Evolutionary conservation across 2,329 filamentous ascomycete genomes (phyloP).

Genomic region (Aureobasidium mangrovei): DNA sequence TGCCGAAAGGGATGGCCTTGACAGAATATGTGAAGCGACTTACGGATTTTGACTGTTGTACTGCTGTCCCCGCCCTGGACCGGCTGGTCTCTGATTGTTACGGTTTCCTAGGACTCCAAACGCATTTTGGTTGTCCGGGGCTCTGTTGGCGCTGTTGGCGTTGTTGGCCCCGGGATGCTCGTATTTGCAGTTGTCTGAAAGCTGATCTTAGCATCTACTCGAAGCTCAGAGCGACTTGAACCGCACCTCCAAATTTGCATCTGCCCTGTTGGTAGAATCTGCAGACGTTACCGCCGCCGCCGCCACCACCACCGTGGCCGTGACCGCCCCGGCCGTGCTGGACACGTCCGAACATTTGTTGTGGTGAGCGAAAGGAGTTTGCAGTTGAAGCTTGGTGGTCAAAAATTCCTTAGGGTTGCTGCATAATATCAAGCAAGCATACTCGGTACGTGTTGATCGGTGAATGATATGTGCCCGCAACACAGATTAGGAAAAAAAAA

Average conservation of each 20-base stretch:
- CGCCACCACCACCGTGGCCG: not conserved
- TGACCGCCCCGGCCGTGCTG: conserved; percentile 4
- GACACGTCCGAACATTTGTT: conserved; percentile 12
- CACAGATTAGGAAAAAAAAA: not conserved
- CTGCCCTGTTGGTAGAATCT: conserved; percentile 55
- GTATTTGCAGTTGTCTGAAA: conserved; percentile 49
- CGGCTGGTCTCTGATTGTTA: conserved; percentile 14
- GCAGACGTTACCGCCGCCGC: conserved; percentile 39
- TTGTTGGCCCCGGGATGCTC: conserved; percentile 45
- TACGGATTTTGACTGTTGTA: conserved; percentile 6
- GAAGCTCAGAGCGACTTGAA: not conserved
- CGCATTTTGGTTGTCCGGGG: conserved; percentile 39
- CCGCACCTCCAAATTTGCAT: conserved; percentile 56
- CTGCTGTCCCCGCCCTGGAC: conserved; percentile 34
- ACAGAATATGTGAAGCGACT: not conserved
- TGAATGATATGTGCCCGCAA: not conserved
- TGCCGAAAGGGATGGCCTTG: too few relatives aligned
- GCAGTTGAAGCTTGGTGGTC: not conserved
- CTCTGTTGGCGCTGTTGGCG: conserved; percentile 17
- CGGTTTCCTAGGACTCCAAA: conserved; percentile 44
- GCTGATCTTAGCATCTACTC: not conserved
- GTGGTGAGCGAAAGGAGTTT: not conserved
- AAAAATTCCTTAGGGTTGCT: not conserved
- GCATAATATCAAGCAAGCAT: conserved; percentile 11
- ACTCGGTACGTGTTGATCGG: not conserved